Percentiles rank a stretch among this genome's conserved stretches.
Evolutionary conservation across 2,329 filamentous ascomycete genomes (phyloP).

Genomic region (Alternaria arborescens): DNA sequence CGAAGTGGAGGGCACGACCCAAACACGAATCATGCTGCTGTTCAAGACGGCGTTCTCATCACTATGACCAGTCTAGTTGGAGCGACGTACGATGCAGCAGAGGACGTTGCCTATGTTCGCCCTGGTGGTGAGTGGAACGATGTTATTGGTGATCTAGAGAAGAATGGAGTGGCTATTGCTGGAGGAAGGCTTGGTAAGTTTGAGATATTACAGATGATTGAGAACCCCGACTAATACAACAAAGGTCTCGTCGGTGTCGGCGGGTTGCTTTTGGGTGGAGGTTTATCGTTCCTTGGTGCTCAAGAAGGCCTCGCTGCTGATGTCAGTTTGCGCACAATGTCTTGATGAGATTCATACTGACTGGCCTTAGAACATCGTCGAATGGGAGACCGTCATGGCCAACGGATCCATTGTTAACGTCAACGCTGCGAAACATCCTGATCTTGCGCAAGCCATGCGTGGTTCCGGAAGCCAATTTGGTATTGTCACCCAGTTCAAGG

Average conservation of each 20-base stretch:
- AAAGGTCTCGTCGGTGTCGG: conserved; percentile 35
- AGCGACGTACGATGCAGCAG: conserved; percentile 46
- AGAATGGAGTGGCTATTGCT: conserved; percentile 47
- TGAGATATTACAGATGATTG: not conserved
- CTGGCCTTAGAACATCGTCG: conserved; percentile 35
- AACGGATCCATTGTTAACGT: conserved; percentile 41
- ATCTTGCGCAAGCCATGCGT: conserved; percentile 47
- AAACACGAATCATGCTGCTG: conserved; percentile 46
- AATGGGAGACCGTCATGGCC: conserved; percentile 45
- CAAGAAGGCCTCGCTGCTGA: conserved; percentile 40
- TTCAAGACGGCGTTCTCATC: conserved; percentile 51
- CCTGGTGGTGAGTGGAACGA: conserved; percentile 54
- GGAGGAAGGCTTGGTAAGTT: conserved; percentile 33
- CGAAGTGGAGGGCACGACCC: conserved; percentile 50
- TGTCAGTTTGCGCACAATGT: conserved; percentile 14
- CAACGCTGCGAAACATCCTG: conserved; percentile 34
- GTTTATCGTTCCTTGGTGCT: conserved; percentile 35
- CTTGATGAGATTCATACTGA: not conserved
- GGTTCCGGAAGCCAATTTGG: conserved; percentile 40
- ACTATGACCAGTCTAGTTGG: conserved; percentile 47
- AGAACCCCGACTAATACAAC: conserved; percentile 3
- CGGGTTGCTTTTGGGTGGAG: conserved; percentile 30
- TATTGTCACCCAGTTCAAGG: conserved; percentile 38
- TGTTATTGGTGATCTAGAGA: conserved; percentile 47
- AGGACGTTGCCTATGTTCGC: conserved; percentile 50